A percentile compares a stretch with the other conserved stretches of the same genome.
These are phyloP conservation scores for Aureobasidium mangrovei DNA, from an alignment of 2,329 filamentous ascomycete species.

Conservation along the genomic window DNA sequence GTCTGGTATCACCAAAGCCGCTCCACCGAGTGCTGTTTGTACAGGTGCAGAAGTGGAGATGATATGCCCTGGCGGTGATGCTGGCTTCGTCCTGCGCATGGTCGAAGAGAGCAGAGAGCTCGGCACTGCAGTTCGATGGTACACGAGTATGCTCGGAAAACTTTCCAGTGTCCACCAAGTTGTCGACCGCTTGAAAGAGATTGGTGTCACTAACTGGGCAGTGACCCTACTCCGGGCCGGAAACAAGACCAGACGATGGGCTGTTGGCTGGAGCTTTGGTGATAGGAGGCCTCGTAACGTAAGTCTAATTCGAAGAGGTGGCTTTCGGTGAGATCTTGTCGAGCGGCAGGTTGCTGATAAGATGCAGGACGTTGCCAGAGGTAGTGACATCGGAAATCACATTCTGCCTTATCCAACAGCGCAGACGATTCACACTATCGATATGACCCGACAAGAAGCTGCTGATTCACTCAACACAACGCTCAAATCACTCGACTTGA, in stretches of 20 bases:
- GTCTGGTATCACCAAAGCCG: slow-evolving; percentile 56
- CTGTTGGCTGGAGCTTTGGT: slow-evolving; percentile 76
- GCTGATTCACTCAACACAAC: slow-evolving; percentile 1
- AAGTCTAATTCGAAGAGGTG: slow-evolving; percentile 14
- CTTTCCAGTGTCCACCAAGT: slow-evolving; percentile 57
- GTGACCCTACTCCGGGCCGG: slow-evolving; percentile 73
- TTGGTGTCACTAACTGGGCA: slow-evolving; percentile 66
- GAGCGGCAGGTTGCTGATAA: neutral
- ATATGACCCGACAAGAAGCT: neutral
- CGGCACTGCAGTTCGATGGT: slow-evolving; percentile 65
- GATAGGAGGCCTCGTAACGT: slow-evolving; percentile 54
- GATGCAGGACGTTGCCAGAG: slow-evolving; percentile 20
- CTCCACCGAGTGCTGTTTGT: slow-evolving; percentile 60
- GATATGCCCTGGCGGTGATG: slow-evolving; percentile 66
- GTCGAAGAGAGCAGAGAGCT: slow-evolving; percentile 59
- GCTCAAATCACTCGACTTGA: slow-evolving; percentile 44
- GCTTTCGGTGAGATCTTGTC: no score
- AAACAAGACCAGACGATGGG: slow-evolving; percentile 74
- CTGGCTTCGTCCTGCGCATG: slow-evolving; percentile 63
- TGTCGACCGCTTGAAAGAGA: slow-evolving; percentile 46
- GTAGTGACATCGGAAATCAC: slow-evolving; percentile 22
- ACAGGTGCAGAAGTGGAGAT: slow-evolving; percentile 79
- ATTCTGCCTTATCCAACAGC: slow-evolving; percentile 40
- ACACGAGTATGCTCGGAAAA: slow-evolving; percentile 84
- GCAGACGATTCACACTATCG: slow-evolving; percentile 34